Evolutionary conservation across 2,329 filamentous ascomycete species (phyloP).

Genomic region (Fusarium hostae): DNA sequence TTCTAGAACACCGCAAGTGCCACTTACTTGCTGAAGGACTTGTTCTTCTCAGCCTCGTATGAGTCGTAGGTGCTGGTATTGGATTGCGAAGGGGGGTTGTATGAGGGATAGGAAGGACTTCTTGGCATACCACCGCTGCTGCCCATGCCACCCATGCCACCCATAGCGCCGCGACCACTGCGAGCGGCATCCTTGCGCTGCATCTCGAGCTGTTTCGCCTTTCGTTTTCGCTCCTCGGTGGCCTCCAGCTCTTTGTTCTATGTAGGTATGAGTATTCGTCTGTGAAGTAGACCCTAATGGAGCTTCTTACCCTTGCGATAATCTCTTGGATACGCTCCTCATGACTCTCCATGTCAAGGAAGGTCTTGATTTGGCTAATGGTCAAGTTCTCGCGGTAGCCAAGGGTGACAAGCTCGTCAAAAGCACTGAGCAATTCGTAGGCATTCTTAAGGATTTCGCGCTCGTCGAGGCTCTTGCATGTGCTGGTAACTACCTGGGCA

Average conservation of each 20-base stretch:
- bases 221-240: slow-evolving; percentile 96
- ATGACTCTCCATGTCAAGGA: slow-evolving; percentile 98
- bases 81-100: slow-evolving; percentile 81
- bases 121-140: slow-evolving; percentile 66
- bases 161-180: slow-evolving; percentile 61
- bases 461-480: slow-evolving; percentile 96
- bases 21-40: slow-evolving; percentile 80
- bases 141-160: slow-evolving; percentile 45
- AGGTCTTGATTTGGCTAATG: slow-evolving; percentile 97
- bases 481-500: slow-evolving; percentile 94
- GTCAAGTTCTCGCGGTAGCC: slow-evolving; percentile 97
- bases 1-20: not conserved
- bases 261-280: slow-evolving; percentile 39
- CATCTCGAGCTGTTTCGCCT: slow-evolving; percentile 98
- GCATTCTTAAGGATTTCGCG: slow-evolving; percentile 94
- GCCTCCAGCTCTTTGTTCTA: slow-evolving; percentile 99
- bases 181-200: slow-evolving; percentile 96
- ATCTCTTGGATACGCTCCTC: slow-evolving; percentile 99
- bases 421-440: slow-evolving; percentile 94
- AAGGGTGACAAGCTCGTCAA: slow-evolving; percentile 95
- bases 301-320: slow-evolving; percentile 78
- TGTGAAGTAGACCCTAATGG: not conserved
- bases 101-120: slow-evolving; percentile 86
- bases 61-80: slow-evolving; percentile 87
- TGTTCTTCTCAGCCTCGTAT: slow-evolving; percentile 98